Base-by-base conservation (phyloP, 2,329 filamentous ascomycete species). In the Fusarium sp. region DNA sequence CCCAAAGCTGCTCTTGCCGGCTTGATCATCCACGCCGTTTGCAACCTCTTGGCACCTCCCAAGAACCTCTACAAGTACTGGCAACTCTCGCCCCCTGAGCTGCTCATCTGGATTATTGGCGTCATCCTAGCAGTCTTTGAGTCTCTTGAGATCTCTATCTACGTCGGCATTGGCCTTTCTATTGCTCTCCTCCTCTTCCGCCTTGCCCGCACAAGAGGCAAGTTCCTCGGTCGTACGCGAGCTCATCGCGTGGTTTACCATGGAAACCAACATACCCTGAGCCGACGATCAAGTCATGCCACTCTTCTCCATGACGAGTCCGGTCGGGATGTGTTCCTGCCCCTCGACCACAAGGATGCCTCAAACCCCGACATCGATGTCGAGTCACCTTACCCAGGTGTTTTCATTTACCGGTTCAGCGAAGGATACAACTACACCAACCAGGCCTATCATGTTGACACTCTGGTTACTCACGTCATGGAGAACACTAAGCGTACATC, bases 21-120 rank as follows among this genome's bases (percentile, higher is more conserved):
- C 27, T 89, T 97, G 76, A 96, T 97, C 77, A 95, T 97, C 72
- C 94, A 97, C 81, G 94, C 94, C 4, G 94, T 97, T 1, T 91
- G 91, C 75, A 93, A 95, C 78, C 84, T 95, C 56, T 90, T 95
- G 77, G 92, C 92, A 0, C 90, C 92, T 1, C 93, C 93, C 1
- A 92, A 92, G 75, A 92, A 90, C 0, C 87, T 95, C 2, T 94
- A 94, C 82, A 91, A 92, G 69, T 95, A 94, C 84, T 95, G 93
- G 93, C 88, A 90, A 48, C 89, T 94, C 0, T 93, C 92, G 0
- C 94, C 94, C 0, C 78, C 95, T 0, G 94, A 96, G 79, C 89
- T 93, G 0, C 69, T 93, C 50, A 93, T 95, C 77, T 96, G 94
- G 88, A 90, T 95, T 68, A 87, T 89, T 34, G 93, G 94, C 77